Evolutionary conservation across 2,329 filamentous ascomycete genomes (phyloP), one percentile per base, ranked within the genome.

Genomic region (Ustulina deusta): DNA sequence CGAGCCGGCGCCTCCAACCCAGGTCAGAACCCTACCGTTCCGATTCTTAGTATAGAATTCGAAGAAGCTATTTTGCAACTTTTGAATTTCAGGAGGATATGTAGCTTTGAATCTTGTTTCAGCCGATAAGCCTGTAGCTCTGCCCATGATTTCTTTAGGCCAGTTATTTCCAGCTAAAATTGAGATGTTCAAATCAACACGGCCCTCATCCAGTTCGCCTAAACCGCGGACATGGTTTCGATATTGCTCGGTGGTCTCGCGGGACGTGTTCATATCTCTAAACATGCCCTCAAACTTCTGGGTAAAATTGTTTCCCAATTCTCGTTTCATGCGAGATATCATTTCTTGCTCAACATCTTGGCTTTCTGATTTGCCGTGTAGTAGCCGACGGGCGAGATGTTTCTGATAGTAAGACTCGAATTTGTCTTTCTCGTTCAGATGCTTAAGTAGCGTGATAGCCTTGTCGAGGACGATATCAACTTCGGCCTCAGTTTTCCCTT

Each of bases 321-420:
- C 95, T 76, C 96, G 89, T 85, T 97, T 98, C 94, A 99, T 97
- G 71, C 95, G 92, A 0, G 91, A 91, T 60, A 99, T 96, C 88
- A 99, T 97, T 75, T 96, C 91, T 78, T 95, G 94, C 81, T 99
- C 96, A 0, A 94, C 93, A 75, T 97, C 95, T 71, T 93, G 91
- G 77, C 93, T 97, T 73, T 97, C 91, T 0, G 93, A 95, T 75
- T 96, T 97, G 77, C 91, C 93, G 81, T 96, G 93, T 20, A 99
- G 84, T 48, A 99, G 83, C 59, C 96, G 90, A 67, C 93, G 91
- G 51, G 93, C 95, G 27, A 99, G 86, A 80, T 99, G 96, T 78
- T 97, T 97, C 83, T 98, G 97, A 83, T 99, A 98, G 80, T 99
- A 99, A 4, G 92, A 89, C 82, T 99, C 95, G 75, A 99, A 97